A percentile compares a stretch with the other conserved stretches of the same genome.
Evolutionary conservation across 331 rosid genomes (phyloP).

Genomic region (Acacia concinna): DNA sequence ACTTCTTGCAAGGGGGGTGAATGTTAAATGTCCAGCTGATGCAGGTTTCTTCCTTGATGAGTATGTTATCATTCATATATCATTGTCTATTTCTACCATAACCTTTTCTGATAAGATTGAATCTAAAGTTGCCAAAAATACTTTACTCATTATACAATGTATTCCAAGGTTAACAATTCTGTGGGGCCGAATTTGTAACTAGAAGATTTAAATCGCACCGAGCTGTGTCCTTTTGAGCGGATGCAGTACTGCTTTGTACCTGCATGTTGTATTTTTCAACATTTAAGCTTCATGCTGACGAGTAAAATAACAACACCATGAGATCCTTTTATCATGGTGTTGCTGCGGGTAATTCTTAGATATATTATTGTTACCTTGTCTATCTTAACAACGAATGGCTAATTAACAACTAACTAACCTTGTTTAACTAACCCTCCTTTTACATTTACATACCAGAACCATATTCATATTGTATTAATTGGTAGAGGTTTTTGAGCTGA

Average conservation of each 20-base stretch:
- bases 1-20: conserved; percentile 52
- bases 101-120: conserved; percentile 18
- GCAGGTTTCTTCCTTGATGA: conserved; percentile 92
- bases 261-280: conserved; percentile 6
- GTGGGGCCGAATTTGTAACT: background rate
- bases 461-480: background rate
- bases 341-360: conserved; percentile 62
- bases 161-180: background rate
- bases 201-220: background rate
- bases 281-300: background rate
- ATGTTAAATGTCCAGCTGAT: conserved; percentile 81
- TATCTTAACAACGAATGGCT: no score
- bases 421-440: no score
- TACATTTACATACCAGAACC: no score
- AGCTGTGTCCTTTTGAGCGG: conserved; percentile 6
- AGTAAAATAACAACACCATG: conserved; percentile 41
- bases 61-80: conserved; percentile 57
- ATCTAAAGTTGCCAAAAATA: conserved; percentile 14
- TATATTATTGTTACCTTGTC: background rate
- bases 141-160: background rate
- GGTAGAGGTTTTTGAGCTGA: background rate
- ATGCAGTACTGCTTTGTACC: conserved; percentile 12
- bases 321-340: conserved; percentile 73
- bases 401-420: no score
- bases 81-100: conserved; percentile 14